Conservation (phyloP, 2,329 filamentous ascomycete species). For the Nakataea oryzae region DNA sequence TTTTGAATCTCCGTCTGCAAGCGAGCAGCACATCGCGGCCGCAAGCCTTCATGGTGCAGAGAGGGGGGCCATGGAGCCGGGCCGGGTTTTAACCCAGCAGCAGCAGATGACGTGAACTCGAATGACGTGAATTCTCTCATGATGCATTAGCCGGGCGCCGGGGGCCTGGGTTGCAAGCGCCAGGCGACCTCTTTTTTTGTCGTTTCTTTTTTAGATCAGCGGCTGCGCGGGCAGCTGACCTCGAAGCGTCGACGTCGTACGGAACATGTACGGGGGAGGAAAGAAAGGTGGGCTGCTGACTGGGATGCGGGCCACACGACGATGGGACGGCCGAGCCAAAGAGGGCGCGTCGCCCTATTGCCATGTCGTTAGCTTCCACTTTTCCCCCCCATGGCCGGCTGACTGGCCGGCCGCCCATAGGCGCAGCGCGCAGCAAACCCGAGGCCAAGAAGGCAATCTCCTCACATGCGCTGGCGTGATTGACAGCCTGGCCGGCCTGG, state of each 20-base stretch:
- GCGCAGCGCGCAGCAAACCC: not conserved
- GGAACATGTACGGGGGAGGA: not conserved
- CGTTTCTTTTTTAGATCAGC: no score
- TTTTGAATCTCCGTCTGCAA: not conserved
- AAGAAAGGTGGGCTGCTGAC: not conserved
- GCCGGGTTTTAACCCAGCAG: not conserved
- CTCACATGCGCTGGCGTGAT: not conserved
- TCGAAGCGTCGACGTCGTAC: not conserved
- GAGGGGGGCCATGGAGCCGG: no score
- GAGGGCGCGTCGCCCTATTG: not conserved
- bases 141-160: not conserved
- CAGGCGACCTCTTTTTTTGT: not conserved
- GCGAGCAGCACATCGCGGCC: not conserved
- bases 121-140: not conserved
- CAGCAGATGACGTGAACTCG: not conserved
- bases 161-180: not conserved
- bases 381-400: not conserved
- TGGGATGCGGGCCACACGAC: not conserved
- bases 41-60: not conserved
- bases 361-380: not conserved
- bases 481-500: not conserved
- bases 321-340: not conserved
- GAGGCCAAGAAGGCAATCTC: not conserved
- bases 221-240: not conserved
- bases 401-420: not conserved